Conservation (phyloP, 208 protist genomes). For the Wallacemonas collosoma region DNA sequence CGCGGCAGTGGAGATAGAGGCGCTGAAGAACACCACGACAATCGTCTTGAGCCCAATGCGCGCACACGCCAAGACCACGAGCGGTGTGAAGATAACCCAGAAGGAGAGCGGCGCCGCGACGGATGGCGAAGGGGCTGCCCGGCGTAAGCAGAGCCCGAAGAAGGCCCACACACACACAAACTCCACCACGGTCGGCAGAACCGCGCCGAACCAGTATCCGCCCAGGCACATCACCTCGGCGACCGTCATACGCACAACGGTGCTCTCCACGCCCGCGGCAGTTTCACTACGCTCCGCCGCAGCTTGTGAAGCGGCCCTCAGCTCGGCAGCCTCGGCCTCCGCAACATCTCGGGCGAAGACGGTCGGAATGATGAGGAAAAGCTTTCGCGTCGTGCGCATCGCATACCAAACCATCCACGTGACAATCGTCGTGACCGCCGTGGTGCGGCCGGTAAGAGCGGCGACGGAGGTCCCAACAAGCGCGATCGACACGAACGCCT, state of each 20-base stretch:
- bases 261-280: neutral
- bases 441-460: conserved; percentile 36
- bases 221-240: conserved; percentile 11
- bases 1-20: conserved; percentile 19
- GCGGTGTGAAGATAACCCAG: conserved; percentile 57
- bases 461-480: conserved; percentile 32
- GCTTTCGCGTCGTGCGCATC: conserved; percentile 26
- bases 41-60: conserved; percentile 49
- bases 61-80: conserved; percentile 39
- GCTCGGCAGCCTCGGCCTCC: conserved; percentile 1
- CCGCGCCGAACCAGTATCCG: conserved; percentile 13
- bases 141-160: conserved; percentile 34
- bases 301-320: neutral
- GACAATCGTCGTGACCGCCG: conserved; percentile 34
- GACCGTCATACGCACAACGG: conserved; percentile 7
- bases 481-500: conserved; percentile 23
- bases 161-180: conserved; percentile 43
- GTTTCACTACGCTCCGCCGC: neutral
- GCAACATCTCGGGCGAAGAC: conserved; percentile 28
- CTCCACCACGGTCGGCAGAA: conserved; percentile 31
- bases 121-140: conserved; percentile 17
- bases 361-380: conserved; percentile 34
- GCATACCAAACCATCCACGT: conserved; percentile 38
- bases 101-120: conserved; percentile 32
- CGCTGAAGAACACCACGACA: conserved; percentile 29